A percentile compares a stretch with the other conserved stretches of the same genome.
Conservation (phyloP, 1,139 yeast species). For the Debaryomyces coudertii region DNA sequence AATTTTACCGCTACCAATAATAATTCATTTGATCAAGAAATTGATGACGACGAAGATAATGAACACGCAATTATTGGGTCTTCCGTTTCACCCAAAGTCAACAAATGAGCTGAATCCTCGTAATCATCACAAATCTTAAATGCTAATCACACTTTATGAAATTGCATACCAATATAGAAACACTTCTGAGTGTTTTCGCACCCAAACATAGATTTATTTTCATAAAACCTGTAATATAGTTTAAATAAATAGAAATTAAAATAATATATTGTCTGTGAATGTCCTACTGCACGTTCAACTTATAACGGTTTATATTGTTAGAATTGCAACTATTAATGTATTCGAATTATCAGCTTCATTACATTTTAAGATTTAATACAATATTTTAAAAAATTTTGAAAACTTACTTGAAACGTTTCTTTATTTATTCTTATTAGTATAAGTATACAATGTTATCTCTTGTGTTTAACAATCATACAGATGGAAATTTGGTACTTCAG, state of each 20-base stretch:
- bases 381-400: not conserved
- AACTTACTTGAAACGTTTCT: not conserved
- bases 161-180: not conserved
- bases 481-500: not conserved
- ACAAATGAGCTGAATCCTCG: not conserved
- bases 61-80: slow-evolving; percentile 11
- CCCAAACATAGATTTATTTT: not conserved
- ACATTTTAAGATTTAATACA: not conserved
- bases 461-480: too few relatives aligned
- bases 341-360: not conserved
- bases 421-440: too few relatives aligned
- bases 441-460: too few relatives aligned
- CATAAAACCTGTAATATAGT: not conserved
- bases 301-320: not conserved
- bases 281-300: not conserved
- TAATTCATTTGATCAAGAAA: slow-evolving; percentile 18
- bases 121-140: not conserved
- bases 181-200: not conserved
- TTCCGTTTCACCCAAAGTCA: not conserved
- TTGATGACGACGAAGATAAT: slow-evolving; percentile 20
- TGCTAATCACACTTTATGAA: not conserved
- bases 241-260: not conserved
- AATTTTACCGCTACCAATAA: slow-evolving; percentile 11
- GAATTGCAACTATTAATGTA: not conserved
- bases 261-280: too few relatives aligned